Evolutionary conservation across 2,329 filamentous ascomycete species (phyloP).

Genomic region (Aureobasidium sp.): DNA sequence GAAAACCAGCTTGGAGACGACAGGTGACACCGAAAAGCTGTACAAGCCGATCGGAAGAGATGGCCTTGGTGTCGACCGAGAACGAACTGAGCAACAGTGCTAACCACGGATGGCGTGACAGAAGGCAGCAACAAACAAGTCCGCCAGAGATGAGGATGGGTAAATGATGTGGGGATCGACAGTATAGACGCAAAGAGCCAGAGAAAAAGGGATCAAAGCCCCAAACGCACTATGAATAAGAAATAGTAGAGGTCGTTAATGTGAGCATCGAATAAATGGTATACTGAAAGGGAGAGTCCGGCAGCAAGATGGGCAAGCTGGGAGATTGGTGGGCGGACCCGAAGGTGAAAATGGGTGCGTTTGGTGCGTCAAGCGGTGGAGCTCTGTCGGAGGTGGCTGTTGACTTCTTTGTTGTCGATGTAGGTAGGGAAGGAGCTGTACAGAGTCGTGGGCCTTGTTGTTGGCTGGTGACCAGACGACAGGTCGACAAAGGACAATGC

Average conservation of each 20-base stretch:
- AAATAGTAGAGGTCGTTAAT: slow-evolving; percentile 12
- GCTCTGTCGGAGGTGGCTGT: neutral
- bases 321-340: slow-evolving; percentile 1
- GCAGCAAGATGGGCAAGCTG: slow-evolving; percentile 10
- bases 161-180: slow-evolving; percentile 11
- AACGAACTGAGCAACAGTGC: neutral
- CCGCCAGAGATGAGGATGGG: slow-evolving; percentile 4
- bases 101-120: slow-evolving; percentile 6
- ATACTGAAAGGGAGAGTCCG: neutral
- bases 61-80: neutral
- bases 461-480: neutral
- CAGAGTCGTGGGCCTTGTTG: neutral
- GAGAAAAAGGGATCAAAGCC: slow-evolving; percentile 7
- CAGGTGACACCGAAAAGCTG: neutral
- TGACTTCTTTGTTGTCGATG: neutral
- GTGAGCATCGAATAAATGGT: slow-evolving; percentile 14
- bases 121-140: slow-evolving; percentile 7
- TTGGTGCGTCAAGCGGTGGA: neutral
- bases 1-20: slow-evolving; percentile 11
- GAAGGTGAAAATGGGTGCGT: neutral
- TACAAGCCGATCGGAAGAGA: slow-evolving; percentile 5
- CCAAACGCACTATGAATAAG: slow-evolving; percentile 15
- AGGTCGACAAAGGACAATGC: neutral
- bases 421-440: slow-evolving; percentile 1
- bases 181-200: slow-evolving; percentile 11